These are phyloP conservation scores for Thermochaetoides thermophila DNA, from an alignment of 495 filamentous ascomycete genomes.

Conservation along the genomic window DNA sequence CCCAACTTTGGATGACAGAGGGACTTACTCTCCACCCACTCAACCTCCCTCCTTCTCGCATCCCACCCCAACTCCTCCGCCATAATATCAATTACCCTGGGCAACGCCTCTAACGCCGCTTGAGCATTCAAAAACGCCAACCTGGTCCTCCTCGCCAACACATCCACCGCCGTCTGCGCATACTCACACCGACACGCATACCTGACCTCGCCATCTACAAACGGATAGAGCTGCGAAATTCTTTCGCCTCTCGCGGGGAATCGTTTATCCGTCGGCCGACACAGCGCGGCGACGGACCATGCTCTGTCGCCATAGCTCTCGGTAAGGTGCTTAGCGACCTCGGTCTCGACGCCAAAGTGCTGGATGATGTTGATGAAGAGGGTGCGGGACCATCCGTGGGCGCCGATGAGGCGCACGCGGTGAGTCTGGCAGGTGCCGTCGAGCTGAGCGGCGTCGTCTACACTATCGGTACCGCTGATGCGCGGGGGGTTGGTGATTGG, in stretches of 20 bases:
- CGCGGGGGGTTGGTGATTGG: slow-evolving; percentile 47
- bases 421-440: slow-evolving; percentile 88
- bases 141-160: slow-evolving; percentile 74
- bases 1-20: neutral
- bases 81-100: slow-evolving; percentile 87
- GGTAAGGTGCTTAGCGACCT: slow-evolving; percentile 83
- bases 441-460: slow-evolving; percentile 59
- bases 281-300: slow-evolving; percentile 85
- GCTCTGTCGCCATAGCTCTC: slow-evolving; percentile 88
- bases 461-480: slow-evolving; percentile 62
- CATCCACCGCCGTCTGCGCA: slow-evolving; percentile 85
- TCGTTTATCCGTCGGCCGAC: slow-evolving; percentile 61
- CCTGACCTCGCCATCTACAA: slow-evolving; percentile 89
- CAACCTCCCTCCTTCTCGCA: slow-evolving; percentile 52
- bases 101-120: slow-evolving; percentile 82
- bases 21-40: slow-evolving; percentile 66
- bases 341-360: slow-evolving; percentile 89
- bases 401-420: slow-evolving; percentile 75
- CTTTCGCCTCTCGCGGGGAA: slow-evolving; percentile 82
- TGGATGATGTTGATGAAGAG: slow-evolving; percentile 98
- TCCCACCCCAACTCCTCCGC: slow-evolving; percentile 76
- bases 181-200: slow-evolving; percentile 88
- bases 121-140: slow-evolving; percentile 93
- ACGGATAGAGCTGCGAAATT: slow-evolving; percentile 74
- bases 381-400: slow-evolving; percentile 87